Conservation (phyloP, 345 rosid species). For the Citrus sinensis region DVS_A1.0 CM039165.1:8787501-8788000, state of each 20-base stretch:
- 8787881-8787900: neutral
- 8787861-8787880: neutral
- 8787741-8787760: neutral
- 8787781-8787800: slow-evolving; percentile 20
- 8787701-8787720: neutral
- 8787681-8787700: neutral
- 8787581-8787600: neutral
- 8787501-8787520: neutral
- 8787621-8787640: neutral
- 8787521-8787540: neutral
- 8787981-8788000: neutral
- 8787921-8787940: neutral
- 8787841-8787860: slow-evolving; percentile 81
- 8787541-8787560: neutral
- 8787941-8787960: neutral
- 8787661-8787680: neutral
- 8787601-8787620: neutral
- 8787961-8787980: neutral
- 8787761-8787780: neutral
- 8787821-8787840: slow-evolving; percentile 98
- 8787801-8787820: slow-evolving; percentile 76
- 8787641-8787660: neutral
- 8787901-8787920: neutral
- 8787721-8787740: neutral
- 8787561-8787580: neutral